Conservation (phyloP, 306 rosid species). For the Rubus parviflorus region DNA sequence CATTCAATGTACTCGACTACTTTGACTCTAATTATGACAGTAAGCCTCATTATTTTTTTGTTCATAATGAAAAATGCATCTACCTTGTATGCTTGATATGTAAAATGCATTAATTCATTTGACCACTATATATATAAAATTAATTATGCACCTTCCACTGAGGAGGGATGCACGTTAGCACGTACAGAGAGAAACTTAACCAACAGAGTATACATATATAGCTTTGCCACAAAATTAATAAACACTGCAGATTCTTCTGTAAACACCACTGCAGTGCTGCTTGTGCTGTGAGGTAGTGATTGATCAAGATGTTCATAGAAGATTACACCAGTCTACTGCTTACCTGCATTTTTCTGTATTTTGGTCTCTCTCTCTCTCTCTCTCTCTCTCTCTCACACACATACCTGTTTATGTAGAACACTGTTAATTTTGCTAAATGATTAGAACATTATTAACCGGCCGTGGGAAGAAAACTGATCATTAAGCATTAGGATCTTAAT, state of each 20-base stretch:
- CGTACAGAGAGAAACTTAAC: not conserved
- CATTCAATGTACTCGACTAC: not conserved
- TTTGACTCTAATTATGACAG: not conserved
- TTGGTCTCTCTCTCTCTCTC: conserved; percentile 47
- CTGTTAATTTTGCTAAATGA: no score
- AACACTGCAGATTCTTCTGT: not conserved
- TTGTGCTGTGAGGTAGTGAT: conserved; percentile 29
- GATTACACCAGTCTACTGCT: conserved; percentile 27
- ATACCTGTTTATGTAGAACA: not conserved
- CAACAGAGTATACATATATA: not conserved
- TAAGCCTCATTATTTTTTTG: not conserved
- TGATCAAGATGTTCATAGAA: conserved; percentile 36
- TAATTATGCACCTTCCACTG: not conserved
- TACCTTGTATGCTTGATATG: not conserved
- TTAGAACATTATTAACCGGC: not conserved
- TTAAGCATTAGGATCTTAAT: not conserved
- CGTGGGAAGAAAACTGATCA: not conserved
- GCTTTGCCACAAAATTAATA: not conserved
- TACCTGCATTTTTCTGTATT: conserved; percentile 36
- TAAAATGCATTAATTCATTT: not conserved
- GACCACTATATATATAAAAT: not conserved
- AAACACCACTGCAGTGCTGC: not conserved
- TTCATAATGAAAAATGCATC: not conserved
- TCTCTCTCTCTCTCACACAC: conserved; percentile 6
- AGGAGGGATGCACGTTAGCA: not conserved